Evolutionary conservation across 2,329 filamentous ascomycete genomes (phyloP).

Genomic region (Diplodia seriata): DNA sequence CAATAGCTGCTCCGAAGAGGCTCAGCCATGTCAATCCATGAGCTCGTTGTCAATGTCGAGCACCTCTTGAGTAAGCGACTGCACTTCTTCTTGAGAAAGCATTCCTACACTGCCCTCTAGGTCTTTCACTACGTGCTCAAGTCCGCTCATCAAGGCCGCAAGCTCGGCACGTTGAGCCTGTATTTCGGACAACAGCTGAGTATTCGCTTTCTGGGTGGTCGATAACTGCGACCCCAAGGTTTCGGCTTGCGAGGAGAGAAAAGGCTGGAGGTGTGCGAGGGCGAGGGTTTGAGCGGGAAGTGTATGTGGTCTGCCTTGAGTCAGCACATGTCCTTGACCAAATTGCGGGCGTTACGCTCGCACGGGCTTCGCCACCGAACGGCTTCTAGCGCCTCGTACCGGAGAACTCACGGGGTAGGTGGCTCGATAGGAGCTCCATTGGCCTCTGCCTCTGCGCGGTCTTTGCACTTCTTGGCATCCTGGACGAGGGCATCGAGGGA

Average conservation of each 20-base stretch:
- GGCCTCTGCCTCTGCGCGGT: conserved; percentile 49
- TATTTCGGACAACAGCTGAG: conserved; percentile 59
- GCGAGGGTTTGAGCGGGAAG: conserved; percentile 64
- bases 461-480: conserved; percentile 63
- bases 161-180: conserved; percentile 64
- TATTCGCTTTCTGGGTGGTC: conserved; percentile 60
- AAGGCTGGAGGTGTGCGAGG: conserved; percentile 64
- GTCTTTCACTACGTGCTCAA: conserved; percentile 65
- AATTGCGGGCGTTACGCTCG: conserved; percentile 7
- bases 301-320: conserved; percentile 60
- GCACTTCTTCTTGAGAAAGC: conserved; percentile 49
- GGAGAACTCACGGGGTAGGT: conserved; percentile 35
- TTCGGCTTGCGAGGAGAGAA: conserved; percentile 59
- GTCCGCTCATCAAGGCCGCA: conserved; percentile 58
- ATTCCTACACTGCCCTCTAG: conserved; percentile 58
- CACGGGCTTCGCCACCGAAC: conserved; percentile 9
- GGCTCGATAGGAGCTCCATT: conserved; percentile 45
- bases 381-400: neutral
- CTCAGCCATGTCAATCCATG: neutral
- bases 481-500: conserved; percentile 66
- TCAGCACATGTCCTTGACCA: neutral
- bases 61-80: conserved; percentile 45
- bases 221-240: conserved; percentile 59
- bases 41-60: conserved; percentile 40
- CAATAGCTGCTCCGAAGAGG: neutral